Base-by-base conservation (phyloP, 768 basidiomycete species). In the Sistotremastrum suecicum region DNA sequence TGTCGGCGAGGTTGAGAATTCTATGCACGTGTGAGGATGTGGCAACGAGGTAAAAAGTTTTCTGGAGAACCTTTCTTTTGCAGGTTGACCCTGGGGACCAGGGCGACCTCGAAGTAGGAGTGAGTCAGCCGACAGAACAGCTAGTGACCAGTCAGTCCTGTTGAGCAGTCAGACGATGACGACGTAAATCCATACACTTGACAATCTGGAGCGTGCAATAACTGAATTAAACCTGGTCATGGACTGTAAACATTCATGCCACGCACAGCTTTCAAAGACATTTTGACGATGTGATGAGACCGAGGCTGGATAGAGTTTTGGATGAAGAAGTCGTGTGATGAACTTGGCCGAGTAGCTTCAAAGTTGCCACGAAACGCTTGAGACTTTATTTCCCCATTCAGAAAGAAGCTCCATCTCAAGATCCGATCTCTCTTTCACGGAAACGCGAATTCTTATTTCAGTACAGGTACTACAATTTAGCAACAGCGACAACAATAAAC, bases 121-220 rank as follows among this genome's bases (percentile, higher is more conserved):
- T 37, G 89, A 83, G 62, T 94, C 91, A 35, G 88, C 90, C 39
- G 90, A 94, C 50, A 87, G 75, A 54, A 86, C 88, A 57, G 86
- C 90, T 90, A 20, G 60, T 45, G 8, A 39, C 53, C 51, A 39
- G 42, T 60, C 58, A 53, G 48, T 53, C 42, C 50, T 59, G 34
- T 50, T 47, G 50, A 51, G 56, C 50, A 57, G 20, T 54, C 49
- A 59, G 56, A 46, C 43, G 47, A 50, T 36, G 8, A 40, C 39
- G 48, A 30, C 40, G 38, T 47, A 31, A n/a, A 29, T 9, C 44
- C 59, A 51, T 61, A 64, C 62, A 64, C 60, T 64, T 64, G 43
- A 64, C 60, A 49, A 61, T 61, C 63, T 64, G 43, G n/a, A 38
- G 32, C 10, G 30, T 36, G 5, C 40, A 42, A 41, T 20, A 5